These are phyloP conservation scores for Termitomyces sp. DNA, from an alignment of 768 basidiomycete genomes.

Conservation along the genomic window DNA sequence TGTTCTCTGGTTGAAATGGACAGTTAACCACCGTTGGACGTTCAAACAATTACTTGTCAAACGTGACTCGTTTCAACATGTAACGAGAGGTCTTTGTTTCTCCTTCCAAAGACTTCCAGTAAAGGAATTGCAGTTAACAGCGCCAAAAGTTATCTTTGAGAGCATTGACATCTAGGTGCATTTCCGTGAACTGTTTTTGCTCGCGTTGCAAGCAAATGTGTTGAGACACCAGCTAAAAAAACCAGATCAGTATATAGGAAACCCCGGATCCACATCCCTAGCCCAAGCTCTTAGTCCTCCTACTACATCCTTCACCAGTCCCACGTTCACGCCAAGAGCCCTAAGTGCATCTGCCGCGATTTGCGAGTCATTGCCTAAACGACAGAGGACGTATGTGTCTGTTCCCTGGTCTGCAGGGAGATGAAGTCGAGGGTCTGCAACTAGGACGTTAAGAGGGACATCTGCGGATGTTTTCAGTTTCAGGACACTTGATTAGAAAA, in stretches of 20 bases:
- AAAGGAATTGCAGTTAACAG: background rate
- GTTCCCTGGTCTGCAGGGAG: slow-evolving; percentile 23
- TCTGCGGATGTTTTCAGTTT: slow-evolving; percentile 30
- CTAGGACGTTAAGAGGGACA: slow-evolving; percentile 62
- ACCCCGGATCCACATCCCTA: slow-evolving; percentile 60
- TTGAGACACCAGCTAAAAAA: too few species aligned
- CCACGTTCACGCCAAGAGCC: slow-evolving; percentile 22
- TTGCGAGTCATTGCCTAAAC: slow-evolving; percentile 92
- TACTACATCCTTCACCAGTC: slow-evolving; percentile 58
- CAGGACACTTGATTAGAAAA: too few species aligned
- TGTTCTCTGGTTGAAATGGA: background rate
- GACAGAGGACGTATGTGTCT: slow-evolving; percentile 65
- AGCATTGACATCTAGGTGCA: background rate
- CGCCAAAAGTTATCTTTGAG: too few species aligned
- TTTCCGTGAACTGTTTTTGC: background rate
- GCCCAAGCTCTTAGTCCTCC: slow-evolving; percentile 86
- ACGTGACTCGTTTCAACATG: background rate
- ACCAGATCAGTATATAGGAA: slow-evolving; percentile 69
- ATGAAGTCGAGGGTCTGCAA: slow-evolving; percentile 51
- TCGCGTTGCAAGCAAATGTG: background rate
- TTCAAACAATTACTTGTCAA: background rate
- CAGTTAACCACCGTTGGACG: background rate
- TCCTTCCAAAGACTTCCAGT: background rate
- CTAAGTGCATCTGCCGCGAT: slow-evolving; percentile 70
- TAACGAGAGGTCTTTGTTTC: background rate